These are phyloP conservation scores for Luffa acutangula DNA, from an alignment of 306 rosid species.

Conservation along the genomic window DNA sequence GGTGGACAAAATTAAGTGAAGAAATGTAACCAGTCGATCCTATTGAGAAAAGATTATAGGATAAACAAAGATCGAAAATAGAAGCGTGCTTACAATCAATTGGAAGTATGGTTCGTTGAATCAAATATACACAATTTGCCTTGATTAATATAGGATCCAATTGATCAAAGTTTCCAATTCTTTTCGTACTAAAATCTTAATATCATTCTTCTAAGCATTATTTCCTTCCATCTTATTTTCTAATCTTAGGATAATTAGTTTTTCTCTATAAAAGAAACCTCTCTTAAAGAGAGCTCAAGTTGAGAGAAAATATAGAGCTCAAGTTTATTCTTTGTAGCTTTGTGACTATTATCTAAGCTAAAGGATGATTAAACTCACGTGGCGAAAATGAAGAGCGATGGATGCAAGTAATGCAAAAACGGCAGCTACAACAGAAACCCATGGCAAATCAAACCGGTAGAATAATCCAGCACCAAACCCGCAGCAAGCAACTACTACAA, in stretches of 20 bases:
- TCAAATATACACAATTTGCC: not conserved
- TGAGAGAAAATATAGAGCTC: no score
- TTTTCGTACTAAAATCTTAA: not conserved
- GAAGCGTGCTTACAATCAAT: not conserved
- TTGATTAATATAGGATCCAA: not conserved
- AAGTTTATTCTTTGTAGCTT: not conserved
- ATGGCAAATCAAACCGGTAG: constrained; percentile 39
- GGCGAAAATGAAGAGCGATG: constrained; percentile 58
- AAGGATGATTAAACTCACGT: constrained; percentile 33
- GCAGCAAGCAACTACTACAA: constrained; percentile 39
- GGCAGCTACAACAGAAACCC: constrained; percentile 32
- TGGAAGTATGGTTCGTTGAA: not conserved
- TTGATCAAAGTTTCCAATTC: not conserved
- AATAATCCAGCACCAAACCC: constrained; percentile 76
- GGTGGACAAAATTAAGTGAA: not conserved
- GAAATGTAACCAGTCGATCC: not conserved
- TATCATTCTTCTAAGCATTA: not conserved
- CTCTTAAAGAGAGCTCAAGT: not conserved
- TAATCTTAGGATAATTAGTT: not conserved
- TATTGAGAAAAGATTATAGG: not conserved
- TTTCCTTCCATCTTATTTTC: not conserved
- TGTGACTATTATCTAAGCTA: not conserved
- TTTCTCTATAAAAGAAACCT: not conserved
- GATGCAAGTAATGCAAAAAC: constrained; percentile 41
- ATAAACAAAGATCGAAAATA: not conserved